Evolutionary conservation across 768 basidiomycete genomes (phyloP), one percentile per base, ranked within the genome.

Genomic region (Tricholoma sp.): DNA sequence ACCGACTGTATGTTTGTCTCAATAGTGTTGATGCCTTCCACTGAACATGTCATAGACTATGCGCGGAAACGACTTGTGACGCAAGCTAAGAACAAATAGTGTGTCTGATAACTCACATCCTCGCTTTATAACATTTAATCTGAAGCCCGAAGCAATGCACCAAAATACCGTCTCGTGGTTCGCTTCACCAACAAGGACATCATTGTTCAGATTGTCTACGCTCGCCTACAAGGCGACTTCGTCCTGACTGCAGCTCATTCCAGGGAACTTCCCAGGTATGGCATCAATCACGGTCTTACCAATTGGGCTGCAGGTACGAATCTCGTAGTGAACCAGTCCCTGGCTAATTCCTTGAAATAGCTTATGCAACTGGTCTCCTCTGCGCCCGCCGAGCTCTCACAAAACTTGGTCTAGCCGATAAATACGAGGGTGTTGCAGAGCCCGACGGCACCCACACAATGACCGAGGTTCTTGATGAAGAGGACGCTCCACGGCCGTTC

Each of bases 41-140:
- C 27, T 61, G 32, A 59, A 62, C 9, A n/a, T 54, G 35, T 54
- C 31, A 21, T 63, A 94, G 91, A 98, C 83, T 98, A 98, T 67
- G 97, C 97, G 62, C 91, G 97, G 65, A 97, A 98, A 80, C 88
- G 95, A 64, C 84, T 99, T 55, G 86, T 98, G 63, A 86, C 91
- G 58, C 97, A 99, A 83, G 94, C 97, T 58, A 99, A 99, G 84
- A 98, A 98, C 86, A 98, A 98, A 82, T 98, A 97, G 88, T 89
- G 71, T 32, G 85, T 74, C 3, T 47, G 14, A 9, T 24, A 21
- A 9, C 0, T 6, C 19, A 12, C 22, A 22, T 35, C 8, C 7
- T 8, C 14, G 31, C 12, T 10, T 22, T 50, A 12, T 32, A 35
- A 2, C n/a, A 16, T 11, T 0, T 14, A 22, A 19, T 8, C 9